These are phyloP conservation scores for Bruguiera sexangula DNA, from an alignment of 345 rosid species.

Conservation along the genomic window DNA sequence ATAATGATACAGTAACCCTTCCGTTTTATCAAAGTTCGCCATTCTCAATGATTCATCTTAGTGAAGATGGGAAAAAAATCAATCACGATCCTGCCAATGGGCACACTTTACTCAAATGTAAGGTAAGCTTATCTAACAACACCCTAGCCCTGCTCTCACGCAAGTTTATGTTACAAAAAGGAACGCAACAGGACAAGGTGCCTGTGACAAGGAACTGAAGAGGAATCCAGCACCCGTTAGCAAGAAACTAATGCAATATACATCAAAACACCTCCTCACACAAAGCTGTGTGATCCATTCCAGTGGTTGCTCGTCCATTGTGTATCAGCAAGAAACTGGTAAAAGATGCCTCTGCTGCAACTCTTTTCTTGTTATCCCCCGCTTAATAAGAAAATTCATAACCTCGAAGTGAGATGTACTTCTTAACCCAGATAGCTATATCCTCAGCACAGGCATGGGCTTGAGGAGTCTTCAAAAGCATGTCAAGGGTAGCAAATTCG, in stretches of 20 bases:
- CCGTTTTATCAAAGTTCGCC: too few species aligned
- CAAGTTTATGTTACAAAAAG: slow-evolving; percentile 17
- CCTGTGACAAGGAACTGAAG: not conserved
- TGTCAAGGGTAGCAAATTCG: slow-evolving; percentile 90
- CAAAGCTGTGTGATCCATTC: not conserved
- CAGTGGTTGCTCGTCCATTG: not conserved
- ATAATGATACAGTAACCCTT: too few species aligned
- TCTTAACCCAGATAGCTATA: slow-evolving; percentile 88
- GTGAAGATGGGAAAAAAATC: slow-evolving; percentile 8
- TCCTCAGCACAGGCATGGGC: slow-evolving; percentile 95
- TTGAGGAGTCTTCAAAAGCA: slow-evolving; percentile 84
- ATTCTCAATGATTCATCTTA: slow-evolving; percentile 3
- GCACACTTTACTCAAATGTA: slow-evolving; percentile 7
- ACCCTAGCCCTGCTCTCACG: slow-evolving; percentile 17
- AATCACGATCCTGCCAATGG: slow-evolving; percentile 11
- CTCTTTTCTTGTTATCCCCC: not conserved
- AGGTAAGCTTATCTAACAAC: slow-evolving; percentile 12
- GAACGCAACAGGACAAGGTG: slow-evolving; percentile 3
- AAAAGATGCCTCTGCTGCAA: not conserved
- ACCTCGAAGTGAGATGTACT: slow-evolving; percentile 74
- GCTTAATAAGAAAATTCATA: slow-evolving; percentile 82
- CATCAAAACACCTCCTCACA: not conserved
- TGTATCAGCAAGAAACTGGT: not conserved
- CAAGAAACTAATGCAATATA: slow-evolving; percentile 4
- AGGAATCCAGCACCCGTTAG: slow-evolving; percentile 7